These are phyloP conservation scores for Colletotrichum liaoningense DNA, from an alignment of 2,329 filamentous ascomycete genomes.

Conservation along the genomic window DNA sequence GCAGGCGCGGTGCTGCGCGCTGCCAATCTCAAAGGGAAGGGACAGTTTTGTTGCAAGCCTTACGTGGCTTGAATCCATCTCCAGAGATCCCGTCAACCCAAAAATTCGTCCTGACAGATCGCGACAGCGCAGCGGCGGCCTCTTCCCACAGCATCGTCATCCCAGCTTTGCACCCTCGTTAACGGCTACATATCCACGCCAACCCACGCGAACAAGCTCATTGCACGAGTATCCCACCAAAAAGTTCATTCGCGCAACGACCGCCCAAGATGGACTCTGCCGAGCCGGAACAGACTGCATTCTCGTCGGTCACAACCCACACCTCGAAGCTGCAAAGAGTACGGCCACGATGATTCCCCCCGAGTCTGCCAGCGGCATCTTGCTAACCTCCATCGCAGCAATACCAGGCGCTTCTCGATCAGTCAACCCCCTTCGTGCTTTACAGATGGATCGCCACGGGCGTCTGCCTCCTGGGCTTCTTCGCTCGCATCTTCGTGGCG, in stretches of 20 bases:
- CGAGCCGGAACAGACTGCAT: constrained; percentile 91
- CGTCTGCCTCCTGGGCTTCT: constrained; percentile 81
- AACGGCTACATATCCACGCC: background rate
- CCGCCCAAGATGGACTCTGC: constrained; percentile 78
- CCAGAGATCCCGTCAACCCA: constrained; percentile 24
- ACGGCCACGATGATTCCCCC: constrained; percentile 44
- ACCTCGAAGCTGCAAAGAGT: constrained; percentile 81
- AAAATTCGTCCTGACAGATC: constrained; percentile 36
- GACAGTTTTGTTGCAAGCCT: constrained; percentile 29
- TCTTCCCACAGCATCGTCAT: constrained; percentile 11
- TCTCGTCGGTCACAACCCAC: constrained; percentile 88
- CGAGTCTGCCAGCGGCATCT: background rate
- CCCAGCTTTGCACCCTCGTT: background rate
- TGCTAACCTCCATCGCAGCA: constrained; percentile 65
- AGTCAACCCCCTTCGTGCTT: constrained; percentile 87
- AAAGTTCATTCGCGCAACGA: background rate
- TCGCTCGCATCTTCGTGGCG: constrained; percentile 87
- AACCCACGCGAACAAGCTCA: background rate
- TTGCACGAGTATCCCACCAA: background rate
- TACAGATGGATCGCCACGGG: constrained; percentile 94
- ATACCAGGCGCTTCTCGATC: constrained; percentile 95
- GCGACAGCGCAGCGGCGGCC: constrained; percentile 21
- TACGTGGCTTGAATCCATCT: constrained; percentile 38
- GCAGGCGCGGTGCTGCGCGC: background rate
- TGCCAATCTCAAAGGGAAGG: background rate